These are phyloP conservation scores for Rhizopogon vesiculosus DNA, from an alignment of 768 basidiomycete species.

Conservation along the genomic window DNA sequence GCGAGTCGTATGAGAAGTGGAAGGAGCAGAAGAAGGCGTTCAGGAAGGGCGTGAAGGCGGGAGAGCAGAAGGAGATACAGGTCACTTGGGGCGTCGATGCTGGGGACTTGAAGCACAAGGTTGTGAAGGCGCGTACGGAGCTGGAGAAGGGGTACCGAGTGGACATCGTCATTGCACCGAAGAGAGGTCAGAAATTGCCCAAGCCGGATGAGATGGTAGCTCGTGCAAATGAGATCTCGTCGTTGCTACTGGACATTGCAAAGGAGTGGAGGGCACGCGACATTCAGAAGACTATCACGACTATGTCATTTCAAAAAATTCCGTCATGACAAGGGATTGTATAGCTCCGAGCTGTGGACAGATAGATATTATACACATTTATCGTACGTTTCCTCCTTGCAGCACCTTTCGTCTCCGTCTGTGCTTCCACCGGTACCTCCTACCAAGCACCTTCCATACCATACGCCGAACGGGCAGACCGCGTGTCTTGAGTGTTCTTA, in stretches of 20 bases:
- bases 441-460: constrained; percentile 18
- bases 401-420: constrained; percentile 6
- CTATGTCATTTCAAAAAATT: constrained; percentile 41
- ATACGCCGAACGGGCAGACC: constrained; percentile 28
- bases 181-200: constrained; percentile 38
- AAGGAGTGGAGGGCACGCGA: constrained; percentile 49
- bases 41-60: constrained; percentile 24
- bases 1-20: constrained; percentile 34
- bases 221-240: constrained; percentile 39
- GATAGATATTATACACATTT: constrained; percentile 18
- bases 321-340: constrained; percentile 5
- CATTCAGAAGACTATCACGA: constrained; percentile 31
- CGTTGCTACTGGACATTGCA: constrained; percentile 41
- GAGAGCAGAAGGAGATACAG: constrained; percentile 60
- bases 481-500: constrained; percentile 26
- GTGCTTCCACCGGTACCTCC: constrained; percentile 12
- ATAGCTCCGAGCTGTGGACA: neutral
- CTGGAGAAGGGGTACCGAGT: constrained; percentile 59
- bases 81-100: constrained; percentile 60
- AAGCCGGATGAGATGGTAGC: constrained; percentile 34
- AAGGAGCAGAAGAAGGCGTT: constrained; percentile 31
- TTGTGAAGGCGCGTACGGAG: constrained; percentile 51
- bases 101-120: constrained; percentile 62
- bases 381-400: constrained; percentile 22
- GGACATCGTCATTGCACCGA: constrained; percentile 50